Percentiles rank a stretch among this genome's conserved stretches.
phyloP scores from a whole-genome alignment of 257 asterid genomes.

The Orobanche coerulescens region DNA sequence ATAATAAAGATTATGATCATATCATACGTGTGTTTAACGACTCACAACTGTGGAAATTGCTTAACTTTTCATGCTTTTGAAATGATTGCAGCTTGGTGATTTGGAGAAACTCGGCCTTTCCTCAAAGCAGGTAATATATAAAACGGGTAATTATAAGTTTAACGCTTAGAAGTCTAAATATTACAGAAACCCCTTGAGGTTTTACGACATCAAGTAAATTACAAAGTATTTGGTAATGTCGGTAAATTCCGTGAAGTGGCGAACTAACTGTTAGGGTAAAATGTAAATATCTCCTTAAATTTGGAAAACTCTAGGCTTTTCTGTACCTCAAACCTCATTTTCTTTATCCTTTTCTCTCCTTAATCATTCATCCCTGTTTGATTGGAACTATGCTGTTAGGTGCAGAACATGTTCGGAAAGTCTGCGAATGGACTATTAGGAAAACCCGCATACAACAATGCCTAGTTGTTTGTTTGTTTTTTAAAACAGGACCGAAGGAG shows the following conservation, averaged over 20 bases:
- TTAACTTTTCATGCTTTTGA: not conserved
- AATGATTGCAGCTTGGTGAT: constrained; percentile 60
- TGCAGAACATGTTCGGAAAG: constrained; percentile 65
- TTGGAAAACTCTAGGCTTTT: too few species aligned
- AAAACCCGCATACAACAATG: constrained; percentile 24
- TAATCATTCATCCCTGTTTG: not conserved
- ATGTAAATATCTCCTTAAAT: too few species aligned
- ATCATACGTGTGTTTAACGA: not conserved
- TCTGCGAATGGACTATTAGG: constrained; percentile 63
- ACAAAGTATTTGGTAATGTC: too few species aligned
- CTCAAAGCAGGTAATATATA: constrained; percentile 57
- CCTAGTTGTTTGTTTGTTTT: constrained; percentile 7
- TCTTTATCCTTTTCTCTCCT: too few species aligned
- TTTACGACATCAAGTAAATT: too few species aligned
- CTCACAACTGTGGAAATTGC: not conserved
- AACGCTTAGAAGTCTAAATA: too few species aligned
- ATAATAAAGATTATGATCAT: not conserved
- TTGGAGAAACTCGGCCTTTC: constrained; percentile 77
- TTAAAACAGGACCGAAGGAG: too few species aligned
- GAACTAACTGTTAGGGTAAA: too few species aligned
- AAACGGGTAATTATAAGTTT: not conserved
- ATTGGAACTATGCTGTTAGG: constrained; percentile 32
- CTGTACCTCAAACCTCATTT: too few species aligned
- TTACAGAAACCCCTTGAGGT: too few species aligned
- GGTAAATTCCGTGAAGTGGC: not conserved